Evolutionary conservation across 192 early-diverging fungal species (phyloP), one percentile per base, ranked within the genome.

Genomic region (Cetraspora pellucida): DNA sequence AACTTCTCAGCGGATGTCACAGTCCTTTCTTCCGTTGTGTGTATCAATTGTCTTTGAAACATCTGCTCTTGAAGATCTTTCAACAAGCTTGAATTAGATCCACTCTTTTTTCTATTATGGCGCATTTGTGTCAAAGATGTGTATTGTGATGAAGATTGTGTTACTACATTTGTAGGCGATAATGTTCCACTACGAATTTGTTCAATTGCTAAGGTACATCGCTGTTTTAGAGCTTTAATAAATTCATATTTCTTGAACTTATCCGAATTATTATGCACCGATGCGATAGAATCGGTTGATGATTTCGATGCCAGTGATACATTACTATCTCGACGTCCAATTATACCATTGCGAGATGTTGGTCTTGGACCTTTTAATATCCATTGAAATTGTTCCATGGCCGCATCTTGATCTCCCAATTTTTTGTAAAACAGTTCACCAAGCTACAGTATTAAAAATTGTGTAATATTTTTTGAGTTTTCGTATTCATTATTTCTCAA

Each of bases 191-290:
- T 37, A 17, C 54, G 74, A 17, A 83, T 77, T 47, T 83, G 82
- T 31, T 83, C 82, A 16, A 81, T 43, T 23, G 77, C 77, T 0
- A 81, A 44, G 17, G 78, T 77, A 59, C 82, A 81, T 16, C 82
- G 64, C 7, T 83, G 77, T 23, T 80, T 64, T 11, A 83, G 28
- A 6, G 49, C 65, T 27, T 77, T 78, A 1, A 78, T 70, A 25
- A 83, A 83, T 54, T 83, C 82, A 47, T 81, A 83, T 68, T 83
- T 83, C 67, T 83, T 83, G 59, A 81, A 83, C 19, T 76, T 74
- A 61, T 19, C 68, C 11, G 71, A 54, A 60, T 69, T 64, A 71
- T 70, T 66, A 23, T 28, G 54, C 14, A 37, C 30, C 47, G 79
- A 67, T n/a, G n/a, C n/a, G 46, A 10, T 57, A 59, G 37, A 58